phyloP scores from a whole-genome alignment of 768 basidiomycete genomes.

The Russula ochroleuca region DNA sequence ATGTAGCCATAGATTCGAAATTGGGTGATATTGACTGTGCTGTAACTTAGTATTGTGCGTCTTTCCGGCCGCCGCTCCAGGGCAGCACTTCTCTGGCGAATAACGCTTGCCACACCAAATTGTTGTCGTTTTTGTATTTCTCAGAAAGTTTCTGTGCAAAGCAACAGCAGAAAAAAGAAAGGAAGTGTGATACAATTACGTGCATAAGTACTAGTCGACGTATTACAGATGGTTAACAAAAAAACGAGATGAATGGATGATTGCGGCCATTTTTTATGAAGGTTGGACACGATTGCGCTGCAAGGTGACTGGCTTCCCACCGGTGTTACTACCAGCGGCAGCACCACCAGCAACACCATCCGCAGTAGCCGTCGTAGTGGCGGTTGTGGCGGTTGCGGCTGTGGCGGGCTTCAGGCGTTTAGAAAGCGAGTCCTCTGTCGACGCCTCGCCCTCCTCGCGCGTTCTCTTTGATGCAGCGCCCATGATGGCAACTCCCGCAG shows the following conservation, averaged over 20 bases:
- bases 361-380: not conserved
- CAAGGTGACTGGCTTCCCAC: conserved; percentile 24
- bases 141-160: not conserved
- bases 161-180: conserved; percentile 34
- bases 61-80: too few species aligned
- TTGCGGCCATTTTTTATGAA: conserved; percentile 18
- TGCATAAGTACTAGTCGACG: conserved; percentile 9
- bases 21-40: too few species aligned
- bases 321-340: not conserved
- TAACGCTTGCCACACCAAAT: too few species aligned
- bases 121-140: not conserved
- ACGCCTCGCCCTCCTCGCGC: conserved; percentile 24
- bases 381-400: not conserved
- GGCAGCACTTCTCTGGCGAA: too few species aligned
- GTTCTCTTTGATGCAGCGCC: conserved; percentile 27
- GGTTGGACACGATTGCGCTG: conserved; percentile 32
- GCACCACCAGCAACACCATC: not conserved
- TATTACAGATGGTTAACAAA: conserved; percentile 11
- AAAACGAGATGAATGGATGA: not conserved
- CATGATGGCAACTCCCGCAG: conserved; percentile 23
- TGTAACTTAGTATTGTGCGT: too few species aligned
- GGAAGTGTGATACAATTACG: conserved; percentile 7
- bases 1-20: too few species aligned
- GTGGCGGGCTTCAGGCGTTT: conserved; percentile 25
- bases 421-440: conserved; percentile 21